phyloP scores from a whole-genome alignment of 1,284 basidiomycete species.

The Marasmius sp. region DNA sequence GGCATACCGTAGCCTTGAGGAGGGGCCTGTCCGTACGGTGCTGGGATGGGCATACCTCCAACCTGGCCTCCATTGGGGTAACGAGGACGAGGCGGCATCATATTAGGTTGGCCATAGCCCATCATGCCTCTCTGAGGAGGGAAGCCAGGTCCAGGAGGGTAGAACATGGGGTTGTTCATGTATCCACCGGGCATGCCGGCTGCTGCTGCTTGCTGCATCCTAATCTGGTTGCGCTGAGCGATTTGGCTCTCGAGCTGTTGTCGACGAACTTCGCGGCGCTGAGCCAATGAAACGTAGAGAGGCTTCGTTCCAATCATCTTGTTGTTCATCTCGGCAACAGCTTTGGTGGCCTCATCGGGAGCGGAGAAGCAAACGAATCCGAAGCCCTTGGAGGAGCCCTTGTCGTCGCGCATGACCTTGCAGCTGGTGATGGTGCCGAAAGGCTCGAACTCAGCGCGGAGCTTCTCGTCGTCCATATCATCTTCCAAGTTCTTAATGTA shows the following conservation, averaged over 20 bases:
- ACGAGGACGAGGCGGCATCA: constrained; percentile 85
- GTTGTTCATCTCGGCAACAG: constrained; percentile 99
- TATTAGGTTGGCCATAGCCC: constrained; percentile 79
- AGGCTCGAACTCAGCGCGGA: constrained; percentile 93
- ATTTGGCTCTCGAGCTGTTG: constrained; percentile 99
- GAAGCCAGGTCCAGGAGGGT: constrained; percentile 83
- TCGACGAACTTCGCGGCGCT: constrained; percentile 96
- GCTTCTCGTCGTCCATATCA: constrained; percentile 93
- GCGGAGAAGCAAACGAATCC: constrained; percentile 99
- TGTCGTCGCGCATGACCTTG: constrained; percentile 99
- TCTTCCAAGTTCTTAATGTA: constrained; percentile 99
- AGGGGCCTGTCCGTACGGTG: constrained; percentile 67
- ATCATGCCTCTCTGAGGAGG: constrained; percentile 83
- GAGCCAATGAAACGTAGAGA: constrained; percentile 97
- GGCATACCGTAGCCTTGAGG: constrained; percentile 71
- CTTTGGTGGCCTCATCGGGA: constrained; percentile 99
- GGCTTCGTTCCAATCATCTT: constrained; percentile 99
- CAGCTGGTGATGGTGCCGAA: constrained; percentile 98
- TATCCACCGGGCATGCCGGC: constrained; percentile 83
- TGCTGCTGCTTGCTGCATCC: constrained; percentile 90
- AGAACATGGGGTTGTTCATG: constrained; percentile 86
- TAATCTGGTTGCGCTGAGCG: constrained; percentile 92
- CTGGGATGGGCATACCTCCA: constrained; percentile 72
- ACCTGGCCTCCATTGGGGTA: constrained; percentile 74
- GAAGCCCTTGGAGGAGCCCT: constrained; percentile 90